Percentiles rank a stretch among this genome's conserved stretches.
These are phyloP conservation scores for Corylus heterophylla DNA, from an alignment of 306 rosid genomes.

Conservation along the genomic window DNA sequence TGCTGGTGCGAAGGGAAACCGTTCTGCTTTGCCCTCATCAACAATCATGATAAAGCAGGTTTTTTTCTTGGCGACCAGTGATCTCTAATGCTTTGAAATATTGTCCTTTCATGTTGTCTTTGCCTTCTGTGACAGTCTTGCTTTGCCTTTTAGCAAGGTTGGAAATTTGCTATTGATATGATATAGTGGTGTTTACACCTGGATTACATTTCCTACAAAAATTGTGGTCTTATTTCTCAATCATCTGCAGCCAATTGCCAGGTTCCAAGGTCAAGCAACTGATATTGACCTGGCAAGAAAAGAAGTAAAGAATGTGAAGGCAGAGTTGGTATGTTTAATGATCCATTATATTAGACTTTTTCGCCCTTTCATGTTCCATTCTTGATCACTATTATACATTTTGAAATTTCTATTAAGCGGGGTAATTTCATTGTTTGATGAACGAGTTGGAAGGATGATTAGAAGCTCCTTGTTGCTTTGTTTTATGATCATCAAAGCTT, in stretches of 20 bases:
- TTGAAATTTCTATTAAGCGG: no score
- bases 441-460: no score
- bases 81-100: slow-evolving; percentile 15
- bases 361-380: slow-evolving; percentile 9
- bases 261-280: slow-evolving; percentile 94
- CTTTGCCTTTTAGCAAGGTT: background rate
- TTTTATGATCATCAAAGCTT: background rate
- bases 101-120: slow-evolving; percentile 1
- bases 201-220: background rate
- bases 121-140: background rate
- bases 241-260: slow-evolving; percentile 81
- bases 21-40: slow-evolving; percentile 93
- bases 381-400: background rate
- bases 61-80: slow-evolving; percentile 8
- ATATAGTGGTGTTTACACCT: background rate
- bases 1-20: slow-evolving; percentile 93
- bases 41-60: slow-evolving; percentile 98
- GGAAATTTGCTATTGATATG: background rate
- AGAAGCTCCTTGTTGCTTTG: no score
- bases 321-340: slow-evolving; percentile 66
- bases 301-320: slow-evolving; percentile 75
- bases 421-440: no score
- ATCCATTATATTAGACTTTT: slow-evolving; percentile 8
- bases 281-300: slow-evolving; percentile 81
- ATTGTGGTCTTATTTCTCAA: slow-evolving; percentile 2